Percentiles rank a stretch among this genome's conserved stretches.
Evolutionary conservation across 2,329 filamentous ascomycete species (phyloP).

Genomic region (Alternaria consortialis): DNA sequence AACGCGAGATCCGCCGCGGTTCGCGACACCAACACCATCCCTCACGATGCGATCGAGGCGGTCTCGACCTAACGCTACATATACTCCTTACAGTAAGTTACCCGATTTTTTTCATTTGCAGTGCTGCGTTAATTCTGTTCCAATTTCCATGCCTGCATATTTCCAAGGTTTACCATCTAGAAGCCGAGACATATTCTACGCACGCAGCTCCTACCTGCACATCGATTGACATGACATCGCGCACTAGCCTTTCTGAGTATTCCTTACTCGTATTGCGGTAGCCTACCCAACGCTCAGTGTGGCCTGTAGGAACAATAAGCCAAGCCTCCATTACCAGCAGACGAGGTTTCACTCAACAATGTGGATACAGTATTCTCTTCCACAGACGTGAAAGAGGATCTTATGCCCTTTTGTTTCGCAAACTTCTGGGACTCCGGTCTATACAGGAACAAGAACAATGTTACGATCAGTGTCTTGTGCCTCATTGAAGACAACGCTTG

Average conservation of each 20-base stretch:
- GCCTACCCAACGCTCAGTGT: background rate
- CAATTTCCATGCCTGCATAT: background rate
- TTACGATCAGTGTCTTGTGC: no score
- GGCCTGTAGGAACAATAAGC: background rate
- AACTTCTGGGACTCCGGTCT: no score
- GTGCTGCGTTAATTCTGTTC: background rate
- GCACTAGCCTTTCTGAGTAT: background rate
- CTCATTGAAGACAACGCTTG: no score
- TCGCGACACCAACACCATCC: constrained; percentile 6
- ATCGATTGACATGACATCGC: background rate
- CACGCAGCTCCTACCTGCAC: background rate
- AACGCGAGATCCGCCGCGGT: constrained; percentile 1
- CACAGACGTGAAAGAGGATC: no score
- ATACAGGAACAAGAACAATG: no score
- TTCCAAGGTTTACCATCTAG: background rate
- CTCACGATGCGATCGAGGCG: background rate
- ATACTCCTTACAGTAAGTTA: background rate
- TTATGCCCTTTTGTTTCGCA: no score
- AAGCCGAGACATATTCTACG: background rate
- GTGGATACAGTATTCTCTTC: no score
- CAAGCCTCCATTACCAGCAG: no score
- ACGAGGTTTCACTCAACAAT: no score
- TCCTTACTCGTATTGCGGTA: background rate
- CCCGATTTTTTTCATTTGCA: background rate
- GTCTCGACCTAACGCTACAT: background rate